Evolutionary conservation across 192 early-diverging fungal genomes (phyloP).

Genomic region (Phlyctochytrium bullatum): DNA sequence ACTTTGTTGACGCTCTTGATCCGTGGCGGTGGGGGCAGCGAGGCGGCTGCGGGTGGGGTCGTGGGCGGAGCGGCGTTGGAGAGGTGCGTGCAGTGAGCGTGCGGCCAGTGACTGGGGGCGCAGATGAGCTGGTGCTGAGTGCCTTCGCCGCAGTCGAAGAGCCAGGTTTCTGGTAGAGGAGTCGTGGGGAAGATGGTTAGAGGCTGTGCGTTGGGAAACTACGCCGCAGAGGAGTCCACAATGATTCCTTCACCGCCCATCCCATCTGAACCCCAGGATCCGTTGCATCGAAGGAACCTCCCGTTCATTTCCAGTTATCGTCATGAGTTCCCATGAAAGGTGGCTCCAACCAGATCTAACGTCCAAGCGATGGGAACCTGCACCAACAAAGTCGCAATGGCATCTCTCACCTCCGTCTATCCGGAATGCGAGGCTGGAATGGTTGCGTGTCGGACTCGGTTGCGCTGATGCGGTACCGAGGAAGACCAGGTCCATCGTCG

Average conservation of each 20-base stretch:
- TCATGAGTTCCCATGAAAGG: no score
- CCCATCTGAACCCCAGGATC: no score
- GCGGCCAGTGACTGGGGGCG: background rate
- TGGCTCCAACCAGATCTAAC: no score
- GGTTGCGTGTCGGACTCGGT: constrained; percentile 55
- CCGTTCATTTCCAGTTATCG: no score
- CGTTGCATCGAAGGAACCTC: no score
- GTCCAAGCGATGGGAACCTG: no score
- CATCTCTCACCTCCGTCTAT: constrained; percentile 22
- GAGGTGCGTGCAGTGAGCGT: no score
- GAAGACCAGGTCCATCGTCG: constrained; percentile 56
- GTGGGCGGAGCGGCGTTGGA: no score
- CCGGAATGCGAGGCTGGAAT: constrained; percentile 46
- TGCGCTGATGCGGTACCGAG: constrained; percentile 58
- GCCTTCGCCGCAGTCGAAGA: constrained; percentile 57
- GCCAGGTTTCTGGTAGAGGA: constrained; percentile 25
- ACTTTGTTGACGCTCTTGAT: constrained; percentile 28
- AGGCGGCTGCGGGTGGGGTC: constrained; percentile 3
- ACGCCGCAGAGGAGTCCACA: no score
- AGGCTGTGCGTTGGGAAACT: no score
- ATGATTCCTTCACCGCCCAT: no score
- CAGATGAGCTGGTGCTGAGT: constrained; percentile 52
- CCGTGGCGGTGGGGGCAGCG: constrained; percentile 32
- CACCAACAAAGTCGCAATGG: background rate
- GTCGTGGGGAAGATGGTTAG: background rate